phyloP scores from a whole-genome alignment of 768 basidiomycete species.

The Tulasnella calospora region DNA sequence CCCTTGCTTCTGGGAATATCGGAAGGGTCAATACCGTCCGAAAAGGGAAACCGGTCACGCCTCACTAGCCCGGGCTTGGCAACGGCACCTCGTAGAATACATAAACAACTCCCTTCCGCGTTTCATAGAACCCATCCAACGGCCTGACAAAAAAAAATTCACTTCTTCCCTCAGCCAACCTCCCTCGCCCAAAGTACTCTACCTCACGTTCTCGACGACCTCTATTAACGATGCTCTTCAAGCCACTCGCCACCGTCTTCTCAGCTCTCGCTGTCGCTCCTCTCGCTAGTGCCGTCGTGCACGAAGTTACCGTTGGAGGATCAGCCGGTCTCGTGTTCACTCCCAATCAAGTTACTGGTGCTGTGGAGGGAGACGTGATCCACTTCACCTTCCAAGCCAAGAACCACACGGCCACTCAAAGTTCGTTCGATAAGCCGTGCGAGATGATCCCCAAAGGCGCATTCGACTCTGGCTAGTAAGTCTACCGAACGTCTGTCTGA shows the following conservation, averaged over 20 bases:
- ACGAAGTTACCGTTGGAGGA: constrained; percentile 13
- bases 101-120: background rate
- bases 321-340: constrained; percentile 13
- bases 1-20: background rate
- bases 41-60: constrained; percentile 6
- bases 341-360: constrained; percentile 3
- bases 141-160: background rate
- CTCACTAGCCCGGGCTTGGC: background rate
- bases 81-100: background rate
- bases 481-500: background rate
- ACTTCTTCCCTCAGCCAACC: background rate
- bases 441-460: background rate
- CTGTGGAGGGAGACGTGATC: background rate
- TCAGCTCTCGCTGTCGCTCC: background rate
- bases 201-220: background rate
- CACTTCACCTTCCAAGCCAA: constrained; percentile 5
- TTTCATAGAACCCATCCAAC: background rate
- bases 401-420: constrained; percentile 20
- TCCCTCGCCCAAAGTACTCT: background rate
- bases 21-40: background rate
- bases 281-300: background rate
- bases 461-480: constrained; percentile 28
- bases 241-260: background rate
- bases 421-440: constrained; percentile 10
- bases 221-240: background rate